phyloP scores from a whole-genome alignment of 2,329 filamentous ascomycete species.

The Penicillium sp. region DNA sequence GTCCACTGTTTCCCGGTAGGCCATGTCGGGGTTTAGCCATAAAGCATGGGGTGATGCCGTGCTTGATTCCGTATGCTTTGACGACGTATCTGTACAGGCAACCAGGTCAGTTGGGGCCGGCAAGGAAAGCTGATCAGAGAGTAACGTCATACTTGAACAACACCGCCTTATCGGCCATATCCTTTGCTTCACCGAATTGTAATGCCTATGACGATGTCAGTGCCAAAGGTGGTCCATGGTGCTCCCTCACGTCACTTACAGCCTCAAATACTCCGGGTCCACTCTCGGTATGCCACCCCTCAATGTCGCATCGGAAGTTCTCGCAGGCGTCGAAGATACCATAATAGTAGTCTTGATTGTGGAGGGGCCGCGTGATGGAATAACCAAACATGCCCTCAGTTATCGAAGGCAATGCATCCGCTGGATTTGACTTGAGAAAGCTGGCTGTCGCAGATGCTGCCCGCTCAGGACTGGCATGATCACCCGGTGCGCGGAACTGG shows the following conservation, averaged over 20 bases:
- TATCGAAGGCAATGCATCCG: constrained; percentile 68
- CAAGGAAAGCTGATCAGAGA: neutral
- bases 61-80: constrained; percentile 80
- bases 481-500: constrained; percentile 70
- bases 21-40: constrained; percentile 96
- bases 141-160: constrained; percentile 70
- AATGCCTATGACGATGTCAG: constrained; percentile 54
- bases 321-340: constrained; percentile 76
- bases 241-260: constrained; percentile 42
- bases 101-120: constrained; percentile 9
- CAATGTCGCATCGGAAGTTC: constrained; percentile 74
- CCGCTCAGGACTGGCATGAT: constrained; percentile 48
- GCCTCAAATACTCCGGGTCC: constrained; percentile 95
- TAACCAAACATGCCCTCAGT: constrained; percentile 97
- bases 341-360: constrained; percentile 92
- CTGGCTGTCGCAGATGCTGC: constrained; percentile 66
- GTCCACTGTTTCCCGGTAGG: constrained; percentile 88
- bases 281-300: constrained; percentile 94
- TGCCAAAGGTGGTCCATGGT: constrained; percentile 8
- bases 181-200: constrained; percentile 78
- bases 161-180: constrained; percentile 87
- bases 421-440: constrained; percentile 70
- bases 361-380: constrained; percentile 77
- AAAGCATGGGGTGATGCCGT: constrained; percentile 93
- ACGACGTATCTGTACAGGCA: constrained; percentile 62